A percentile compares a stretch with the other conserved stretches of the same genome.
phyloP scores from a whole-genome alignment of 2,329 filamentous ascomycete species.

The Septoria linicola region DNA sequence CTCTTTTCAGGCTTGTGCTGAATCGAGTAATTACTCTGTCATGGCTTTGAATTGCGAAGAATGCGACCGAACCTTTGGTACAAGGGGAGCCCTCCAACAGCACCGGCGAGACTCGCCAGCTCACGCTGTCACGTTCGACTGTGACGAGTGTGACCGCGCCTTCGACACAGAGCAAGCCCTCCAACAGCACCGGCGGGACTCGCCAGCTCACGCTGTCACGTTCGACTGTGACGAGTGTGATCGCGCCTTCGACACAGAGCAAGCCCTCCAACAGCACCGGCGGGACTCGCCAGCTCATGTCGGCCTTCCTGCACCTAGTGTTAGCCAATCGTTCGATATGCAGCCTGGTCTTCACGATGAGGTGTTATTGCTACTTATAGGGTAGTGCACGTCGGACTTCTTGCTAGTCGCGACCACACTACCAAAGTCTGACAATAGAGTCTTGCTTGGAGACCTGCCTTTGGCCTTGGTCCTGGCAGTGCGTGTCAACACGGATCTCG shows the following conservation, averaged over 20 bases:
- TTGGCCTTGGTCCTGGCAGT: too few species aligned
- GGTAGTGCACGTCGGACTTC: too few species aligned
- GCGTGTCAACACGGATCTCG: too few species aligned
- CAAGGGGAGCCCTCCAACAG: background rate
- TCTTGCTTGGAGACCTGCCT: too few species aligned
- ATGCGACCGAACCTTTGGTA: background rate
- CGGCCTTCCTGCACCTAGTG: background rate
- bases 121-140: constrained; percentile 6
- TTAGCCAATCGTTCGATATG: background rate
- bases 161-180: constrained; percentile 11
- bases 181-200: constrained; percentile 2
- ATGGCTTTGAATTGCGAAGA: background rate
- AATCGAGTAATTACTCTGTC: background rate
- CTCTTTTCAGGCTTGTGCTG: background rate
- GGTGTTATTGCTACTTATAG: background rate
- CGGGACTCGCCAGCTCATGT: constrained; percentile 1
- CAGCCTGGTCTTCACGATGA: background rate
- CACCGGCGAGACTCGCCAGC: background rate
- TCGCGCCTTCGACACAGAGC: constrained; percentile 8
- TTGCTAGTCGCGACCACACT: too few species aligned
- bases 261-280: constrained; percentile 3
- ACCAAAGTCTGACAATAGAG: too few species aligned
- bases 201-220: constrained; percentile 1
- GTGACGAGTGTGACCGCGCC: too few species aligned
- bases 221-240: too few species aligned